These are phyloP conservation scores for Leccinum arenicola DNA, from an alignment of 768 basidiomycete genomes.

Conservation along the genomic window DNA sequence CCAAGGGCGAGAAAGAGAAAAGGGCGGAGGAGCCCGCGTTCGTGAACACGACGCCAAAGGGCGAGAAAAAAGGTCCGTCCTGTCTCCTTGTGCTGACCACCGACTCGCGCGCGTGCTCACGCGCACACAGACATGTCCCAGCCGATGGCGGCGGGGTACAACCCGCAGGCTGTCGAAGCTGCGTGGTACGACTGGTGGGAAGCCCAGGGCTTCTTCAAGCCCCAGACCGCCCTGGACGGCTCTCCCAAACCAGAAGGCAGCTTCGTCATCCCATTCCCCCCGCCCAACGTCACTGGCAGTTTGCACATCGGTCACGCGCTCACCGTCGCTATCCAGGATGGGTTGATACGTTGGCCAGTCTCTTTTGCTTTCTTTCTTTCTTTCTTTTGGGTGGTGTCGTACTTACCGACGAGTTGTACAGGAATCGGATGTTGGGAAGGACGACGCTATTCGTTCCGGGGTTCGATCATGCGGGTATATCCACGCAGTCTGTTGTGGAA, in stretches of 20 bases:
- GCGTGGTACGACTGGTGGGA: constrained; percentile 99
- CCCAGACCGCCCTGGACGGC: constrained; percentile 57
- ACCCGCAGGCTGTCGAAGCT: constrained; percentile 90
- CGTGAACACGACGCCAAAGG: constrained; percentile 85
- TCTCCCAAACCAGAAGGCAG: constrained; percentile 57
- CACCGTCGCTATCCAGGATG: constrained; percentile 89
- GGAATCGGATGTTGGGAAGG: constrained; percentile 96
- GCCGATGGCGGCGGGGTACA: constrained; percentile 91
- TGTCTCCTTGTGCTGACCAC: background rate
- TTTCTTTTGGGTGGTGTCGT: background rate
- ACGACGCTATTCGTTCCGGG: constrained; percentile 90
- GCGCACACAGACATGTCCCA: constrained; percentile 65
- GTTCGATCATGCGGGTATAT: constrained; percentile 98
- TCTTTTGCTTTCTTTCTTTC: background rate
- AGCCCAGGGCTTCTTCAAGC: constrained; percentile 85
- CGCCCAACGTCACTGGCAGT: constrained; percentile 95
- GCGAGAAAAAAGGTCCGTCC: constrained; percentile 86
- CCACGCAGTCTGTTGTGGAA: constrained; percentile 97
- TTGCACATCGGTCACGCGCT: constrained; percentile 95
- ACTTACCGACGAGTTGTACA: constrained; percentile 24
- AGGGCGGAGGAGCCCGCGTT: constrained; percentile 70
- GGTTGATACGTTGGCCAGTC: constrained; percentile 79
- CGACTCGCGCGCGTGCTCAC: background rate
- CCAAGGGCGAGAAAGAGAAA: constrained; percentile 71
- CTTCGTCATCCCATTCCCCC: constrained; percentile 88